Conservation (phyloP, 1,139 yeast genomes). For the Zhuliangozyma blackwelliae region DNA sequence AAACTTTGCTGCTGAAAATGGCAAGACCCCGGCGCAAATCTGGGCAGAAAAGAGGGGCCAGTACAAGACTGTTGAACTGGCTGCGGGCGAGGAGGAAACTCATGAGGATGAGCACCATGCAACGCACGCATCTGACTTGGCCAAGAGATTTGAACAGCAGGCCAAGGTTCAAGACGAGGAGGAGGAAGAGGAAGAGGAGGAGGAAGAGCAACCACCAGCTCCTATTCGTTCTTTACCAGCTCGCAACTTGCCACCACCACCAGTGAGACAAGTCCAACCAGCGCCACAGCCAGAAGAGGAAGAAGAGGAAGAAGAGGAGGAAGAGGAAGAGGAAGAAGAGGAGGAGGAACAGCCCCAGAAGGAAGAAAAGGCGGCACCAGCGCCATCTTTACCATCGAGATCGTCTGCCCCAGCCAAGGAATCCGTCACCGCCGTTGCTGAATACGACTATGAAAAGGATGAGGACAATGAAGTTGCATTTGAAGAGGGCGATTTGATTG, state of each 20-base stretch:
- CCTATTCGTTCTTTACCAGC: constrained; percentile 11
- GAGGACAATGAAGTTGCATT: constrained; percentile 73
- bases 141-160: constrained; percentile 15
- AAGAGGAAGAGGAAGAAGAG: constrained; percentile 15
- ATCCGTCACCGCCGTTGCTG: constrained; percentile 50
- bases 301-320: constrained; percentile 20
- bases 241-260: constrained; percentile 18
- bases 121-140: constrained; percentile 13
- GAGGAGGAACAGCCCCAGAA: constrained; percentile 14
- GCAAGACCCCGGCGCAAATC: constrained; percentile 90
- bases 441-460: constrained; percentile 65
- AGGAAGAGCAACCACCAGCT: constrained; percentile 10
- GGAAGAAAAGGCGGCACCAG: constrained; percentile 9
- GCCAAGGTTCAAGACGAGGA: constrained; percentile 14
- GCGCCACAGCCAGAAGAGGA: constrained; percentile 6
- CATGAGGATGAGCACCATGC: constrained; percentile 5
- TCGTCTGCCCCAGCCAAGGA: constrained; percentile 18
- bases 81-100: constrained; percentile 16
- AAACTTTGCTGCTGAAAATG: constrained; percentile 67
- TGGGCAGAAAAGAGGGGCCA: constrained; percentile 92
- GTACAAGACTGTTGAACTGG: constrained; percentile 40
- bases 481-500: constrained; percentile 59
- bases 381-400: constrained; percentile 12
- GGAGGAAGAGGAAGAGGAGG: constrained; percentile 11
- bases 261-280: constrained; percentile 3